Base-by-base conservation (phyloP, 108 stramenopile genomes). In the Skeletonema menzelii region DNA sequence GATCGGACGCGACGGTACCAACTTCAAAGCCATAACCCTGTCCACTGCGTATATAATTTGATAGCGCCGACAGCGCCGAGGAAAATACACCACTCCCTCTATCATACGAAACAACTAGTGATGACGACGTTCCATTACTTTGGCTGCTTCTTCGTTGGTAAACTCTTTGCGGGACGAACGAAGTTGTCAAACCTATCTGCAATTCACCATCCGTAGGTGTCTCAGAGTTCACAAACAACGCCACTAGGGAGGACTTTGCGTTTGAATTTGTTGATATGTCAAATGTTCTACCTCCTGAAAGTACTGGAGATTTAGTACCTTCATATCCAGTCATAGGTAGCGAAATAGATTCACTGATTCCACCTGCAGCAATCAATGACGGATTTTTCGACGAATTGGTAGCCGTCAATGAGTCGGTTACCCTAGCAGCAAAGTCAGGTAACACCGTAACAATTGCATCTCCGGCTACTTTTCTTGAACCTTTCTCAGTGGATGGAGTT, bases 191-290 rank as follows among this genome's bases (percentile, higher is more conserved):
- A 13, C 88, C 87, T 22, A 86, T 77, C 46, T 84, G 84, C 40
- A 92, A 76, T 58, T 91, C 90, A 17, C 67, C 49, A 58, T 92
- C 88, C 17, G 91, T 73, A 14, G 94, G 94, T 26, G 95, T 95
- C 65, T 85, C 85, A 2, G 95, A 95, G 49, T 84, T 77, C 24
- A 85, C 24, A 24, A 87, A 82, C 27, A 95, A 72, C 17, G 55
- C 67, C 73, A 91, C n/a, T 1, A 85, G 35, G 34, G 73, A 66
- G 8, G 72, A 67, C 6, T 79, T 42, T 22, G 34, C 38, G 20
- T 55, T 46, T 24, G 46, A 34, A 5, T 82, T 67, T 32, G 80
- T 63, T 35, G 73, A 76, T 38, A 93, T 85, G 66, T 89, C 92
- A 77, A 82, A 90, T 6, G 92, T 88, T 24, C 82, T 67, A 15